Conservation (phyloP, 1,139 yeast species). For the Geotrichum histeridarum region DNA sequence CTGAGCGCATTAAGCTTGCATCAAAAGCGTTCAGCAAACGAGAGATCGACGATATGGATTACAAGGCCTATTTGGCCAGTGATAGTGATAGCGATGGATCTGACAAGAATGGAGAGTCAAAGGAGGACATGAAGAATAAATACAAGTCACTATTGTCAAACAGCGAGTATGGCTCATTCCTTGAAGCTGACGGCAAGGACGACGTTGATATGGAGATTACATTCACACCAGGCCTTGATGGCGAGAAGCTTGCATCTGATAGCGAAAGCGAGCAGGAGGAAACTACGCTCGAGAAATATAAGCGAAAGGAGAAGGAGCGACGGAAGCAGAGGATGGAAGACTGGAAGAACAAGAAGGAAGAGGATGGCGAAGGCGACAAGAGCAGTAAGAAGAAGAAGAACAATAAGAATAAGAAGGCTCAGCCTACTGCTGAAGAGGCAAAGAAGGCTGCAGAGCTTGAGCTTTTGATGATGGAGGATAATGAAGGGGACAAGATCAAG, state of each 20-base stretch:
- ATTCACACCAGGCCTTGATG: slow-evolving; percentile 80
- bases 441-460: slow-evolving; percentile 66
- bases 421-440: slow-evolving; percentile 29
- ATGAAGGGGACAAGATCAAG: slow-evolving; percentile 42
- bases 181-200: slow-evolving; percentile 46
- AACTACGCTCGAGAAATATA: slow-evolving; percentile 73
- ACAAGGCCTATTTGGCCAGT: slow-evolving; percentile 89
- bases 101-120: slow-evolving; percentile 44
- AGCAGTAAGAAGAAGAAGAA: slow-evolving; percentile 29
- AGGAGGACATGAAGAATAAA: slow-evolving; percentile 48
- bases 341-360: slow-evolving; percentile 51
- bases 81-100: slow-evolving; percentile 63
- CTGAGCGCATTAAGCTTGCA: slow-evolving; percentile 75
- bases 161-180: slow-evolving; percentile 34
- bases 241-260: slow-evolving; percentile 33
- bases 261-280: slow-evolving; percentile 43
- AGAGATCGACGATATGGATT: slow-evolving; percentile 94
- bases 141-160: slow-evolving; percentile 59
- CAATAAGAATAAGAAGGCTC: slow-evolving; percentile 25
- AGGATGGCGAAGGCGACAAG: slow-evolving; percentile 42
- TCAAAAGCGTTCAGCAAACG: slow-evolving; percentile 79
- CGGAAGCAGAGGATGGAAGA: slow-evolving; percentile 74
- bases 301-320: slow-evolving; percentile 89
- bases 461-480: slow-evolving; percentile 68
- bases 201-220: slow-evolving; percentile 95